Conservation (phyloP, 2,329 filamentous ascomycete genomes). For the Diaporthe sp. region DNA sequence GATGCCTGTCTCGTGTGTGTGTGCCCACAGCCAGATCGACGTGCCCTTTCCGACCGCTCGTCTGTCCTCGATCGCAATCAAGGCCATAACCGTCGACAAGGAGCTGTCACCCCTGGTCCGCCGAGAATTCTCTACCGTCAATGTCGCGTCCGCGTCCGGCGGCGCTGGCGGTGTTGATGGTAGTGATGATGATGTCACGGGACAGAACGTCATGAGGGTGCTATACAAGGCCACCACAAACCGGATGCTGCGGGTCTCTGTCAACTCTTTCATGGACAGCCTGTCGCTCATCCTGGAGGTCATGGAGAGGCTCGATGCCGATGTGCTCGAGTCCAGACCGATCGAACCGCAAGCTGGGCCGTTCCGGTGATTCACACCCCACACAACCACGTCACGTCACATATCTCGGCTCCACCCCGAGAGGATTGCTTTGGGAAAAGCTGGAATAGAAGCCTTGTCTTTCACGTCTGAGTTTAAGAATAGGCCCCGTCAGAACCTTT, state of each 20-base stretch:
- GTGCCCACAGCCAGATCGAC: constrained; percentile 72
- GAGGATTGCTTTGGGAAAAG: constrained; percentile 5
- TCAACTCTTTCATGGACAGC: constrained; percentile 97
- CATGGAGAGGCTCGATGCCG: constrained; percentile 90
- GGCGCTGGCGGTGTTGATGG: not conserved
- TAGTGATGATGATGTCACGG: constrained; percentile 36
- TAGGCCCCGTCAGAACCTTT: constrained; percentile 32
- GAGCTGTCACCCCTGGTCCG: constrained; percentile 80
- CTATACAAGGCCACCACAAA: constrained; percentile 92
- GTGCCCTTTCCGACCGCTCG: constrained; percentile 86
- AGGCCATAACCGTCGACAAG: constrained; percentile 85
- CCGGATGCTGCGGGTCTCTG: constrained; percentile 94
- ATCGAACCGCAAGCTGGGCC: constrained; percentile 34
- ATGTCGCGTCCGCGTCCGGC: not conserved
- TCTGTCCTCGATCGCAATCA: constrained; percentile 82
- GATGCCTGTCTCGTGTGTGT: constrained; percentile 26
- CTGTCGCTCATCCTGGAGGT: constrained; percentile 86
- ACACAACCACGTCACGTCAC: constrained; percentile 27
- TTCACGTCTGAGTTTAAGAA: constrained; percentile 6
- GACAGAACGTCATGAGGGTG: constrained; percentile 72
- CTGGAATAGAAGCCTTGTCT: constrained; percentile 14
- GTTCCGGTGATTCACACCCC: constrained; percentile 32
- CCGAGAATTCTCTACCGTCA: constrained; percentile 43
- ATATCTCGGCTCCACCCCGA: not conserved
- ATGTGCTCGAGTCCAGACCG: constrained; percentile 71